Base-by-base conservation (phyloP, 2,329 filamentous ascomycete species). In the Aspergillus brasiliensis region DNA sequence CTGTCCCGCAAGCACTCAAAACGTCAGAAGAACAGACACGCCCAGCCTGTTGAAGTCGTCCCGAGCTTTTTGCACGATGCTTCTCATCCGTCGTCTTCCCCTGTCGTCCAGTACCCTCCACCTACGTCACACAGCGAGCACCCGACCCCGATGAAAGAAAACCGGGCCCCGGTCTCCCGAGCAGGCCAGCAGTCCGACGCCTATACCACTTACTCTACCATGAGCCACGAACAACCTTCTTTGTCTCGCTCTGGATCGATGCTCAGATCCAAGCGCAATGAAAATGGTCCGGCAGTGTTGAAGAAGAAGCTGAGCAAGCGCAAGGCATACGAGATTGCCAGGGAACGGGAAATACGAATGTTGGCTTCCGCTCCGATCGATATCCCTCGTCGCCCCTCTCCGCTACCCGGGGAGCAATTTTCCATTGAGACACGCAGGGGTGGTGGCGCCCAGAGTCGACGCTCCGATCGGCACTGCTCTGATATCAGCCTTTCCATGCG, bases 271-370 rank as follows among this genome's bases (percentile, higher is more conserved):
- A 91, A 88, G 73, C 84, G 85, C 67, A 82, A 82, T 63, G 82
- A 82, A 59, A 82, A 84, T 65, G 85, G 87, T 53, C 80, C 80
- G 5, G 75, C 80, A 23, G 77, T 89, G 27, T 77, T 85, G 54
- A 85, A 88, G 60, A 88, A 88, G 62, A 91, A 87, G 71, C 90
- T 90, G 42, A 92, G 87, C 80, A 96, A 91, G 77, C 86, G 89
- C 68, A 88, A 88, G 69, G 88, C 89, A 67, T 84, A 89, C 63
- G 91, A 96, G 63, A 86, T 87, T 71, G 83, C 89, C 60, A 85
- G 94, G 59, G 93, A 97, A 76, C 91, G 91, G 63, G 92, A 97
- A 77, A 92, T 97, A 71, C 91, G 88, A 72, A 88, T 91, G 56
- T 91, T 97, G 90, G 90, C 86, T 70, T 85, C 86, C 42, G 84